Evolutionary conservation across 2,329 filamentous ascomycete species (phyloP), one percentile per base, ranked within the genome.

Genomic region (Dothideomycetes sp.): DNA sequence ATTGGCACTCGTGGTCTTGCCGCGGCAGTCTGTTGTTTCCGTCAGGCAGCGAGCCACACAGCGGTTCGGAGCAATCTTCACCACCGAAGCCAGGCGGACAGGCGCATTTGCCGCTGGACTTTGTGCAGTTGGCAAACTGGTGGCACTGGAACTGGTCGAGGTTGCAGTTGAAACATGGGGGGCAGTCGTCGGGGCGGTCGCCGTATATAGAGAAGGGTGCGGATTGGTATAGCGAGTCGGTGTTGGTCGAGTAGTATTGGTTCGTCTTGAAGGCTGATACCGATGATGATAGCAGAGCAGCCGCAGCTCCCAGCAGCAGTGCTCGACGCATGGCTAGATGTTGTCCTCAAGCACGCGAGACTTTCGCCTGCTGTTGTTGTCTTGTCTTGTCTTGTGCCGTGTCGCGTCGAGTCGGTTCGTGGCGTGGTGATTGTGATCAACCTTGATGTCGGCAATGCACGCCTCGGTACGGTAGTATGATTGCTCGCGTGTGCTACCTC

Each of bases 121-220:
- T 78, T 61, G 91, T 93, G 63, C 91, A 98, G 23, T 78, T 73
- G 24, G 87, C 83, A 59, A 83, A 98, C 64, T 98, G 91, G 47
- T 84, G 79, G 62, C 91, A 98, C 47, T 78, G 80, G 61, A 94
- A 93, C 47, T 84, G 85, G 19, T 91, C 88, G 12, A 98, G 76
- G 44, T 95, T 83, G 67, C 91, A 98, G 74, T 98, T 96, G 73
- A 98, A 98, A 69, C 91, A 91, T 55, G 84, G 84, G 39, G 84
- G 84, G 58, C 85, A 91, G 54, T 82, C 77, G 48, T 75, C 74
- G 5, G 86, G 82, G 35, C 84, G 76, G 53, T 82, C 78, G 50
- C 77, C 81, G 64, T 84, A 75, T 33, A 88, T 65, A 25, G 80
- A 74, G 56, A 87, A 69, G 16, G 37, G 37, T 22, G 37, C 20